Evolutionary conservation across 176 grass and related monocot species (phyloP), one percentile per base, ranked within the genome.

Genomic region (Oryza glumipatula): DNA sequence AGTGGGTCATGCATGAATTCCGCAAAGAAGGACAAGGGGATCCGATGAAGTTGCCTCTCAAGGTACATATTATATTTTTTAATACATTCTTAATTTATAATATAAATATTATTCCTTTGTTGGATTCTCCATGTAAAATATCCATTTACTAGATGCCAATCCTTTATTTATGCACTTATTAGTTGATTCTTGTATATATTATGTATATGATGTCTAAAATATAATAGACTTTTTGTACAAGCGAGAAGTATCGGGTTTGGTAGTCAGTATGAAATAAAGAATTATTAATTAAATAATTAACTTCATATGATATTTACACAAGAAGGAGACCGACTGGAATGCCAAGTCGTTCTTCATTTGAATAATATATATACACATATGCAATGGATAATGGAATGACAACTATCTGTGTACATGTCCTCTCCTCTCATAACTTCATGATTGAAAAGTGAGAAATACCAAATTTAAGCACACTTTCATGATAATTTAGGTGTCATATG

Each of bases 1-100:
- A 98, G n/a, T 98, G 96, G 96, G 93, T 95, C 73, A 98, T 95
- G 95, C 95, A 98, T 17, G 95, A 98, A 82, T 95, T 98, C 60
- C 93, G 93, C 77, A 87, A 86, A 70, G 90, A 93, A 86, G 91
- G 73, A 23, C 77, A 77, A 84, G 83, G 69, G 3, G 85, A 95
- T 81, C 26, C 68, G 0, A 78, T 82, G 60, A 94, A 83, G 63
- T 87, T 92, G 33, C 65, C 82, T 78, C 80, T 86, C 66, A 88
- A 91, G 92, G 91, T 98, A 89, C 67, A 4, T 26, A 36, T 35
- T 52, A 26, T 35, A 16, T 65, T 51, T 7, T 7, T 51, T 3
- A 38, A 7, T 11, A 47, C 61, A 73, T 63, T 32, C 41, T 52
- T 80, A 24, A 15, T 68, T 77, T 56, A 58, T 87, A 12, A 0